Evolutionary conservation across 768 basidiomycete species (phyloP).

Genomic region (Tulasnella calospora): DNA sequence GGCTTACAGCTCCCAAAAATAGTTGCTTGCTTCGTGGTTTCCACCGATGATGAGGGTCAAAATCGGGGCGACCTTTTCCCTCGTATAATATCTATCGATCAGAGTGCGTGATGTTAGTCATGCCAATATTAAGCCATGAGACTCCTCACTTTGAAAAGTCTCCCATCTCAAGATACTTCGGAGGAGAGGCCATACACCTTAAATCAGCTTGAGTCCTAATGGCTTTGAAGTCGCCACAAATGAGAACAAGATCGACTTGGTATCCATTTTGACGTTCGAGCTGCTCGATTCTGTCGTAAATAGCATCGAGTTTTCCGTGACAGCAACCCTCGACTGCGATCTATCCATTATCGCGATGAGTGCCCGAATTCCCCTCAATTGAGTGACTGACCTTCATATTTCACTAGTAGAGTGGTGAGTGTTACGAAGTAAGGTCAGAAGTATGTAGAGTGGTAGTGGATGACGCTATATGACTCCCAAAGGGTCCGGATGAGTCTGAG

Average conservation of each 20-base stretch:
- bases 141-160: slow-evolving; percentile 56
- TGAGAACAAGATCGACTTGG: slow-evolving; percentile 77
- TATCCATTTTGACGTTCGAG: slow-evolving; percentile 60
- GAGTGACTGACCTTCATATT: background rate
- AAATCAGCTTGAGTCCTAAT: slow-evolving; percentile 80
- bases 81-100: slow-evolving; percentile 77
- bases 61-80: slow-evolving; percentile 72
- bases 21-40: slow-evolving; percentile 96
- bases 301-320: slow-evolving; percentile 86
- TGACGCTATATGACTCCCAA: background rate
- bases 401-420: background rate
- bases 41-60: slow-evolving; percentile 94
- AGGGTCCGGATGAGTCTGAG: background rate
- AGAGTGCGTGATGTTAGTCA: background rate
- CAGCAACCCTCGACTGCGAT: slow-evolving; percentile 89
- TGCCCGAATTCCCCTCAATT: background rate
- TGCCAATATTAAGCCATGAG: background rate
- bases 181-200: slow-evolving; percentile 83
- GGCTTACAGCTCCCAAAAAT: slow-evolving; percentile 89
- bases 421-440: background rate
- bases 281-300: slow-evolving; percentile 63
- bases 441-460: background rate
- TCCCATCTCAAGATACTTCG: slow-evolving; percentile 79
- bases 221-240: slow-evolving; percentile 96
- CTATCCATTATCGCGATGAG: background rate